These are phyloP conservation scores for Cyberlindnera euphorbiiphila DNA, from an alignment of 805 yeast genomes.

Conservation along the genomic window DNA sequence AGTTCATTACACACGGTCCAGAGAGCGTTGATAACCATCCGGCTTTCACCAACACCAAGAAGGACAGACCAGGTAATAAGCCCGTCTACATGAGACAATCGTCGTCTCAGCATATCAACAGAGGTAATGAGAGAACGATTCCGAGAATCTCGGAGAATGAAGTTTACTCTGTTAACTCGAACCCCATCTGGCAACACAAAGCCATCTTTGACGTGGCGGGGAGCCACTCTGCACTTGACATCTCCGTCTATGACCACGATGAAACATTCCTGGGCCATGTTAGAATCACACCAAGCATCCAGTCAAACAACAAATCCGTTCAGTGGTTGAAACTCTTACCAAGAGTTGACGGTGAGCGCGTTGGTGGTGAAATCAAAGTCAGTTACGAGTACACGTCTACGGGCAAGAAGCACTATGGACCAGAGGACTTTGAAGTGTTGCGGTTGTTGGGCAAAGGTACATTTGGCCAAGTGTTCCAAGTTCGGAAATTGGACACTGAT, in stretches of 20 bases:
- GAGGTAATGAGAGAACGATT: constrained; percentile 20
- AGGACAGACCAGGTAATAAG: constrained; percentile 24
- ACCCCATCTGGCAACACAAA: constrained; percentile 90
- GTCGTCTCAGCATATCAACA: constrained; percentile 38
- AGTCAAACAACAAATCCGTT: constrained; percentile 34
- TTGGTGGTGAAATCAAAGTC: constrained; percentile 74
- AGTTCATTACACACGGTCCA: constrained; percentile 82
- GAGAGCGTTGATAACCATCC: constrained; percentile 35
- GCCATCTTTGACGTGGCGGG: constrained; percentile 91
- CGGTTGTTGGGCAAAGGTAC: constrained; percentile 94
- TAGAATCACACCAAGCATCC: constrained; percentile 59
- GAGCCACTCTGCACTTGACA: constrained; percentile 75
- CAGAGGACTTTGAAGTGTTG: constrained; percentile 90
- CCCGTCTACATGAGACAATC: constrained; percentile 43
- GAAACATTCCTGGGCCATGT: constrained; percentile 88
- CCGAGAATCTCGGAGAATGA: constrained; percentile 11
- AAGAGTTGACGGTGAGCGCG: constrained; percentile 70
- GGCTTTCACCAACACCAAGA: constrained; percentile 14
- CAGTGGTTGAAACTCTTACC: constrained; percentile 75
- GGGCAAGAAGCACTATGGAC: constrained; percentile 78
- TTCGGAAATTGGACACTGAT: constrained; percentile 81
- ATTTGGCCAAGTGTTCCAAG: constrained; percentile 97
- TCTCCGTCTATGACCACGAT: constrained; percentile 88
- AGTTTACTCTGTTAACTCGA: constrained; percentile 37
- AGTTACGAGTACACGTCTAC: constrained; percentile 69